Percentiles rank a stretch among this genome's conserved stretches.
These are phyloP conservation scores for Hura crepitans DNA, from an alignment of 441 rosid species.

Conservation along the genomic window DNA sequence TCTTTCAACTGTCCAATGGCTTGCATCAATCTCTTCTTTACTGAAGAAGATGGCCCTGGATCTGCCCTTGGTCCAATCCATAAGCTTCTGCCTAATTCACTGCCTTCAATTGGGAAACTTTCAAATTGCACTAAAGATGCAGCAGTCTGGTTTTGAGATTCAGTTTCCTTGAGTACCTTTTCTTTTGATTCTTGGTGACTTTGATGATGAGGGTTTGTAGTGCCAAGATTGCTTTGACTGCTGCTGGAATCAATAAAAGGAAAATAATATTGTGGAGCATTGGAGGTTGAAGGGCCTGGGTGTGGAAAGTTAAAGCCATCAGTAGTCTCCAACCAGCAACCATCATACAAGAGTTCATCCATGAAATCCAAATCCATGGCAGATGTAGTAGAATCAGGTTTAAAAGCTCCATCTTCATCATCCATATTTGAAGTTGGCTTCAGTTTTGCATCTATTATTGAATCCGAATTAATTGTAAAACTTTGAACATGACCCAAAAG, in stretches of 20 bases:
- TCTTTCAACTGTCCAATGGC: conserved; percentile 53
- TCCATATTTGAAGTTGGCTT: conserved; percentile 40
- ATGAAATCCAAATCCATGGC: conserved; percentile 83
- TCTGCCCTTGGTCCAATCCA: conserved; percentile 56
- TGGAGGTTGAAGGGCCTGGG: conserved; percentile 30
- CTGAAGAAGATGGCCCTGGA: conserved; percentile 36
- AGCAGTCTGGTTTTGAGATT: conserved; percentile 31
- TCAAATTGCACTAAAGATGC: conserved; percentile 33
- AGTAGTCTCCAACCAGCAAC: conserved; percentile 72
- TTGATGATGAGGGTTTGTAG: conserved; percentile 27
- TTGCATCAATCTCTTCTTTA: conserved; percentile 52
- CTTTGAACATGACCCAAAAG: conserved; percentile 46
- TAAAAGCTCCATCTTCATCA: conserved; percentile 32
- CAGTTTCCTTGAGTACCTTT: conserved; percentile 27
- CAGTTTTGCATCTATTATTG: conserved; percentile 31
- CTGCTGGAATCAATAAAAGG: conserved; percentile 30
- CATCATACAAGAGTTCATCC: conserved; percentile 80
- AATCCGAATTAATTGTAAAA: conserved; percentile 14
- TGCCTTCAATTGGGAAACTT: conserved; percentile 37
- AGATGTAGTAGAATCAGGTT: conserved; percentile 41
- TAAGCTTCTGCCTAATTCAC: conserved; percentile 46
- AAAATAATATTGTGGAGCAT: conserved; percentile 26
- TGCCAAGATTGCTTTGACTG: conserved; percentile 19
- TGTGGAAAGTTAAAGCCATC: conserved; percentile 43
- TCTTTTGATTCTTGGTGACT: conserved; percentile 31